A percentile compares a stretch with the other conserved stretches of the same genome.
Evolutionary conservation across 371 early-diverging fungal species (phyloP).

Genomic region (Mortierella sp.): DNA sequence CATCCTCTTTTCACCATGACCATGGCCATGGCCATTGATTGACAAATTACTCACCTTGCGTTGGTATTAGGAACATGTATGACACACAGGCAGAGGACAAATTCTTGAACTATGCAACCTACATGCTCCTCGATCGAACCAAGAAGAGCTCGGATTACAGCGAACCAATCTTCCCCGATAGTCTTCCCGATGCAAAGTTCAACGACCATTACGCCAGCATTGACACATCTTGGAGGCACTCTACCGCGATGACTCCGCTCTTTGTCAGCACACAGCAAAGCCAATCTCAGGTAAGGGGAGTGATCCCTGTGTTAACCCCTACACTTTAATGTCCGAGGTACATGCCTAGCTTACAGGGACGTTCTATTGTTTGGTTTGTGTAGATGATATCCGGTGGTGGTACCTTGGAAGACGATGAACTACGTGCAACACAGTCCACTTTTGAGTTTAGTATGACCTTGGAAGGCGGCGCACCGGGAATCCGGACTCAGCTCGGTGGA

Average conservation of each 20-base stretch:
- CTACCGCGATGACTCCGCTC: slow-evolving; percentile 73
- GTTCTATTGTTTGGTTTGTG: background rate
- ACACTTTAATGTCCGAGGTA: background rate
- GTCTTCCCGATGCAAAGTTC: slow-evolving; percentile 73
- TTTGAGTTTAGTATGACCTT: slow-evolving; percentile 62
- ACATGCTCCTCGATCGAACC: slow-evolving; percentile 67
- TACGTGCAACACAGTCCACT: slow-evolving; percentile 67
- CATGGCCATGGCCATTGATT: background rate
- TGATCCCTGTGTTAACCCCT: background rate
- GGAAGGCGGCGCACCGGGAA: slow-evolving; percentile 45
- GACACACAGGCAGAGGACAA: slow-evolving; percentile 69
- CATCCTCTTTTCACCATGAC: background rate
- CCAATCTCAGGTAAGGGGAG: slow-evolving; percentile 28
- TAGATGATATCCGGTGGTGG: slow-evolving; percentile 19
- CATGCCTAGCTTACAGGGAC: background rate
- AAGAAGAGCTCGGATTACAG: slow-evolving; percentile 68
- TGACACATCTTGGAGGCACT: slow-evolving; percentile 69
- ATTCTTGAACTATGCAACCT: slow-evolving; percentile 69
- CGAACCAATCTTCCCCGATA: slow-evolving; percentile 67
- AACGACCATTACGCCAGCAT: slow-evolving; percentile 61
- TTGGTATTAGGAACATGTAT: slow-evolving; percentile 63
- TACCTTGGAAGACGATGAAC: slow-evolving; percentile 35
- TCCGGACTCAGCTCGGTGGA: slow-evolving; percentile 42
- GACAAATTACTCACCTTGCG: background rate
- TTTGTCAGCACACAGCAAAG: slow-evolving; percentile 69